A percentile compares a stretch with the other conserved stretches of the same genome.
Evolutionary conservation across 106 monocot species (phyloP).

Genomic region (Alisma plantagoaquatica): DNA sequence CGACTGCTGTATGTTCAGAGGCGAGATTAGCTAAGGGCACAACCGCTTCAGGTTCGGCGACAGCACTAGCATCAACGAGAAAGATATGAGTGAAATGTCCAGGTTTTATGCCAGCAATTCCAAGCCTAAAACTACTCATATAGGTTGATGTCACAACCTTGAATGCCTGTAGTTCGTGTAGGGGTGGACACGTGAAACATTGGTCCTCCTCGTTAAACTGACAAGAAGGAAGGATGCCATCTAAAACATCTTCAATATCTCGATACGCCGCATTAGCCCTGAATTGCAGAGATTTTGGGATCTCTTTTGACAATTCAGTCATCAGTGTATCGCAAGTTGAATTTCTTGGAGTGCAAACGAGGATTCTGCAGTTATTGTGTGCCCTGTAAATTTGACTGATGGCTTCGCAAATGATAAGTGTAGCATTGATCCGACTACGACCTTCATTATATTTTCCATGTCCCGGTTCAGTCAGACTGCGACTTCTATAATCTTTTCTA

Average conservation of each 20-base stretch:
- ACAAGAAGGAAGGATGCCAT: constrained; percentile 15
- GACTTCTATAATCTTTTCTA: not conserved
- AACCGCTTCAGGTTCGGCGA: constrained; percentile 15
- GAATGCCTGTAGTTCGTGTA: constrained; percentile 7
- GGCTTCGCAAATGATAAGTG: constrained; percentile 4
- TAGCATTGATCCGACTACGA: constrained; percentile 3
- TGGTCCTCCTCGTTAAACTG: constrained; percentile 4
- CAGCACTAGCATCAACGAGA: constrained; percentile 22
- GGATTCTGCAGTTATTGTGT: constrained; percentile 5
- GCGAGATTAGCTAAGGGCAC: constrained; percentile 16
- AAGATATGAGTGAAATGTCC: constrained; percentile 32
- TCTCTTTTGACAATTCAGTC: not conserved
- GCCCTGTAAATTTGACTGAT: constrained; percentile 12
- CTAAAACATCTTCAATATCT: constrained; percentile 11
- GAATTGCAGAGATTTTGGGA: constrained; percentile 11
- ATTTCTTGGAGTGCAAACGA: constrained; percentile 30
- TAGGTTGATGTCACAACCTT: constrained; percentile 24
- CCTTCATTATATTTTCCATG: not conserved
- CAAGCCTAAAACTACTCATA: constrained; percentile 29
- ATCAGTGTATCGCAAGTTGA: constrained; percentile 17
- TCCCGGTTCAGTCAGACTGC: not conserved
- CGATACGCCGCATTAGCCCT: constrained; percentile 39
- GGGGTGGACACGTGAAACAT: constrained; percentile 26
- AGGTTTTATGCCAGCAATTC: constrained; percentile 15
- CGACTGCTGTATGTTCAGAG: constrained; percentile 3